Percentiles rank a stretch among this genome's conserved stretches.
phyloP scores from a whole-genome alignment of 1,284 basidiomycete genomes.

The Trichosporon sp. region DNA sequence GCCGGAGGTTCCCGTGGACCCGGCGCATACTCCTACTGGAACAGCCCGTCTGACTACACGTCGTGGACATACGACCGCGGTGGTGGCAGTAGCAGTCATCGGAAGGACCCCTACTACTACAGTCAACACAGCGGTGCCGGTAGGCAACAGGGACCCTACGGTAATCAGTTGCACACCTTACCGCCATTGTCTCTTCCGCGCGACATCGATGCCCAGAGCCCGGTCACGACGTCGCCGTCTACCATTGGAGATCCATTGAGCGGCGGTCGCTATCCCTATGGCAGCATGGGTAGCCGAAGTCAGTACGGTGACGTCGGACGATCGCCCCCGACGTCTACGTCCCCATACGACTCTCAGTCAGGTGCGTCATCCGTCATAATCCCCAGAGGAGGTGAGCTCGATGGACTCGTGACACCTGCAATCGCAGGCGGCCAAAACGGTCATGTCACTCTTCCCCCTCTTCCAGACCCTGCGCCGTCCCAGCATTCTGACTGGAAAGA shows the following conservation, averaged over 20 bases:
- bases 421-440: conserved; percentile 3
- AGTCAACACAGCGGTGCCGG: not conserved
- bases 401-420: not conserved
- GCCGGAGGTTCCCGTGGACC: conserved; percentile 4
- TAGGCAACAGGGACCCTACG: not conserved
- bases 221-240: not conserved
- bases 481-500: conserved; percentile 13
- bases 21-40: conserved; percentile 13
- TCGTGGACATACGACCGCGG: conserved; percentile 8
- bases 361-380: conserved; percentile 10
- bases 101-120: conserved; percentile 8
- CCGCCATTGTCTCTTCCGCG: conserved; percentile 2
- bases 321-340: conserved; percentile 11
- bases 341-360: conserved; percentile 15
- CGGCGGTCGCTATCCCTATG: conserved; percentile 1
- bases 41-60: conserved; percentile 10
- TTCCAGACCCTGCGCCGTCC: conserved; percentile 9
- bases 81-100: not conserved
- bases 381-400: not conserved
- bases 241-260: not conserved
- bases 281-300: not conserved
- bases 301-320: conserved; percentile 10
- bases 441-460: conserved; percentile 10
- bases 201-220: conserved; percentile 9
- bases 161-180: not conserved